Evolutionary conservation across 164 flowering plant genomes (phyloP), one percentile per base, ranked within the genome.

Genomic region (Platanus orientalis): DNA sequence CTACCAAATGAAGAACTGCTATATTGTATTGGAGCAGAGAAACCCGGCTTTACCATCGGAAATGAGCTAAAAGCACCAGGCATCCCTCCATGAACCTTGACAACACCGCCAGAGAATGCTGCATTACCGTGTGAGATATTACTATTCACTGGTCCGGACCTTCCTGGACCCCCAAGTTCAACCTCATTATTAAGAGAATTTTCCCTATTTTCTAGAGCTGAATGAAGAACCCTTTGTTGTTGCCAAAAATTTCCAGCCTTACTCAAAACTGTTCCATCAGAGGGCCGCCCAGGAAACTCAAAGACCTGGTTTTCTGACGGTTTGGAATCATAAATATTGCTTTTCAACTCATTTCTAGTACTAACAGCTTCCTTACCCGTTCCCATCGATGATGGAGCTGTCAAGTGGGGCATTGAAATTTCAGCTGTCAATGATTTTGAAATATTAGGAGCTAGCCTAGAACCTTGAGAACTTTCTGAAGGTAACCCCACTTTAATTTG

Each of bases 11-110:
- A 67, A 62, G 81, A 60, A 57, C 63, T 75, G 63, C 62, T 70
- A 54, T 54, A 63, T 27, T 71, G 82, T 61, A 60, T 60, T 60
- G 73, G 61, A 56, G 66, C 61, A 40, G 84, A 67, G 50, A 76
- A 76, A 50, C 81, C 83, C 30, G 78, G 54, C 25, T 81, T 85
- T 61, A 54, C 63, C 6, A 71, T 57, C 19, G 79, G 73, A 71
- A 62, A 82, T 44, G 83, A 64, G 69, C 69, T 63, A 62, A 83
- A 69, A 59, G 71, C 65, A 63, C 75, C 71, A 53, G 84, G 64
- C 39, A 75, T 49, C 49, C 79, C 83, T 51, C 78, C 85, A 67
- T 75, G 87, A 56, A 62, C 65, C 69, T 77, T 81, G 29, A 72
- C 74, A 76, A 67, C 60, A 63, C 73, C 66, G 76, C 79, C 82